Base-by-base conservation (phyloP, 2,329 filamentous ascomycete species). In the Aspergillus pseudoterreus region DNA sequence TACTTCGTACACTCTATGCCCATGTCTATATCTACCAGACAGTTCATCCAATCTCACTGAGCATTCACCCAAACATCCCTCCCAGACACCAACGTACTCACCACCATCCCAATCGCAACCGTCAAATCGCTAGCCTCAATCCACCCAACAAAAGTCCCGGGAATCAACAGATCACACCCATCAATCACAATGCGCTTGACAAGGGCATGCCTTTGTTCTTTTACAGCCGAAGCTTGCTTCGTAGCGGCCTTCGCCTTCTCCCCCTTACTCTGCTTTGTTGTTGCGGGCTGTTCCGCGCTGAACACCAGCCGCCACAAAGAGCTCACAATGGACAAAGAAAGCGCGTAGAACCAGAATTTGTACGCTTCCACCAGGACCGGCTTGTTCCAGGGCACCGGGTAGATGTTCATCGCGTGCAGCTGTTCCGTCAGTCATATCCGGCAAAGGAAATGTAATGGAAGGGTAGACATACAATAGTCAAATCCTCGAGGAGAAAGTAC, bases 331-430 rank as follows among this genome's bases (percentile, higher is more conserved):
- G 78, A 81, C 52, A 80, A 78, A 10, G 71, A 71, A 19, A 90
- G 71, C 0, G 79, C 79, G 36, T 84, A 81, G 56, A 89, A 80
- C 87, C 87, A 91, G 68, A 87, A 84, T 47, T 82, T 79, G 69
- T 87, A 82, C 0, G 81, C 82, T 69, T 90, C 84, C 19, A 78
- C 54, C 43, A 82, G 75, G 4, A 87, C 60, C 22, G 56, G 59
- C n/a, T 60, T 59, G 14, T 78, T 77, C 66, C 73, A 78, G 0
- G 64, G 43, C 1, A 70, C 70, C 1, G 60, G 63, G 35, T 75
- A 77, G 1, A 78, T 60, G 0, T 77, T 78, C 71, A 85, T 84
- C 11, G 82, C 66, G 43, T 79, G 71, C 56, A 48, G 71, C 72
- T 39, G 69, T 15, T 12, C 14, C 15, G 12, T 47, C 10, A 14